Conservation (phyloP, 192 early-diverging fungal genomes). For the Entomortierella parvispora region DNA sequence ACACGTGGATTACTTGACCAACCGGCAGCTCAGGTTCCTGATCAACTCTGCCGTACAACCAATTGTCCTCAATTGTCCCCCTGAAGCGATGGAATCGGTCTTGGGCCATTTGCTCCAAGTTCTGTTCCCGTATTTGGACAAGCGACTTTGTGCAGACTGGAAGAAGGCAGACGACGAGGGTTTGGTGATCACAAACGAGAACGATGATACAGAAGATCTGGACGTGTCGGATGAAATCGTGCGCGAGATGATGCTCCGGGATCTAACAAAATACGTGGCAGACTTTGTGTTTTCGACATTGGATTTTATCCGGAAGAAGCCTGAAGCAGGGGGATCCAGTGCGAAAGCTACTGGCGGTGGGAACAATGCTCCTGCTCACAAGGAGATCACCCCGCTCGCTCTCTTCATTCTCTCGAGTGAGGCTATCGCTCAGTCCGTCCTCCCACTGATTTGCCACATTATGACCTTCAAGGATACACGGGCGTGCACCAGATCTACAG, state of each 20-base stretch:
- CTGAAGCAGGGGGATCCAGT: not conserved
- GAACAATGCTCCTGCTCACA: not conserved
- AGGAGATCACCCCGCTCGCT: slow-evolving; percentile 31
- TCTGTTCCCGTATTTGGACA: slow-evolving; percentile 44
- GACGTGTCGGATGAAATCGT: slow-evolving; percentile 43
- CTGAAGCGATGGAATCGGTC: slow-evolving; percentile 15
- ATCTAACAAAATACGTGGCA: slow-evolving; percentile 21
- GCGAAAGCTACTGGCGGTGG: too few relatives aligned
- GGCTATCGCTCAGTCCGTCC: slow-evolving; percentile 16
- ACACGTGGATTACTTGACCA: slow-evolving; percentile 28
- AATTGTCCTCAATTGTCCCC: slow-evolving; percentile 37
- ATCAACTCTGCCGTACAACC: slow-evolving; percentile 37
- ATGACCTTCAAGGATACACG: slow-evolving; percentile 43
- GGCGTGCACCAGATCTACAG: slow-evolving; percentile 17
- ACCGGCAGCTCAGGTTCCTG: slow-evolving; percentile 36
- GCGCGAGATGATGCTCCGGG: slow-evolving; percentile 34
- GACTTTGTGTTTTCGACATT: slow-evolving; percentile 21
- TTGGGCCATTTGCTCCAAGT: slow-evolving; percentile 31
- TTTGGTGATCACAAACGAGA: slow-evolving; percentile 16
- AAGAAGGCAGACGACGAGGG: slow-evolving; percentile 35
- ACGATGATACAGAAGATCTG: slow-evolving; percentile 20
- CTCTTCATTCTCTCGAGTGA: slow-evolving; percentile 22
- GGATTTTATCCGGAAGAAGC: slow-evolving; percentile 19
- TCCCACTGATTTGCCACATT: slow-evolving; percentile 25
- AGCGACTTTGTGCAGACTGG: slow-evolving; percentile 45